These are phyloP conservation scores for Hygrophila difformis DNA, from an alignment of 257 asterid species.

Conservation along the genomic window DNA sequence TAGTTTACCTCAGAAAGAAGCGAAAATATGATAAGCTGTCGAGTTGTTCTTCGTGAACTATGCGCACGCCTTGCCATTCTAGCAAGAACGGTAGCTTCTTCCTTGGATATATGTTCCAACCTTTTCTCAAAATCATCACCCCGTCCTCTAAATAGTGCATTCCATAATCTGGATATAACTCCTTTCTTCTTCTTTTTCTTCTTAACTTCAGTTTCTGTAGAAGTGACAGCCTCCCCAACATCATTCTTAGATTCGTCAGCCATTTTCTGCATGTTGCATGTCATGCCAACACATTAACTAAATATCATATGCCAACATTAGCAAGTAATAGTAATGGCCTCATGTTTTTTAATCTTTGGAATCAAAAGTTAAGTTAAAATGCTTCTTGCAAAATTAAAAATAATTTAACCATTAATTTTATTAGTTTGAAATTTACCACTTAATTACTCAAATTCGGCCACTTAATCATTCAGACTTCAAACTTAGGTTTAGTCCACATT, in stretches of 20 bases:
- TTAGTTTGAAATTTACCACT: too few species aligned
- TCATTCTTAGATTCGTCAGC: conserved; percentile 47
- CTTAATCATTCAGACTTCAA: too few species aligned
- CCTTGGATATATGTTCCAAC: conserved; percentile 76
- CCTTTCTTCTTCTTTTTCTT: conserved; percentile 48
- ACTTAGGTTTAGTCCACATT: too few species aligned
- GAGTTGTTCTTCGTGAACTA: conserved; percentile 46
- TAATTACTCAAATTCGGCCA: too few species aligned
- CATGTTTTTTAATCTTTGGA: background rate
- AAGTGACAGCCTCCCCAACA: conserved; percentile 31
- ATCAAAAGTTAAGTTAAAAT: too few species aligned
- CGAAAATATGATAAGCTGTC: conserved; percentile 52
- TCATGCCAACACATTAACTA: background rate
- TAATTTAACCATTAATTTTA: too few species aligned
- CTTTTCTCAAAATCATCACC: conserved; percentile 87
- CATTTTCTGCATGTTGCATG: conserved; percentile 33
- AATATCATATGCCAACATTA: conserved; percentile 1
- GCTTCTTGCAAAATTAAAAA: too few species aligned
- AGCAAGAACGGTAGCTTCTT: conserved; percentile 68
- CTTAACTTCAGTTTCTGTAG: conserved; percentile 35
- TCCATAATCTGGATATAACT: conserved; percentile 63
- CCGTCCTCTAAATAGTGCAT: conserved; percentile 45
- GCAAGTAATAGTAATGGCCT: background rate
- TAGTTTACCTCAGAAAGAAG: conserved; percentile 63
- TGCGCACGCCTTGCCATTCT: conserved; percentile 60